phyloP scores from a whole-genome alignment of 2,329 filamentous ascomycete genomes.

The Passalora sequoiae region DNA sequence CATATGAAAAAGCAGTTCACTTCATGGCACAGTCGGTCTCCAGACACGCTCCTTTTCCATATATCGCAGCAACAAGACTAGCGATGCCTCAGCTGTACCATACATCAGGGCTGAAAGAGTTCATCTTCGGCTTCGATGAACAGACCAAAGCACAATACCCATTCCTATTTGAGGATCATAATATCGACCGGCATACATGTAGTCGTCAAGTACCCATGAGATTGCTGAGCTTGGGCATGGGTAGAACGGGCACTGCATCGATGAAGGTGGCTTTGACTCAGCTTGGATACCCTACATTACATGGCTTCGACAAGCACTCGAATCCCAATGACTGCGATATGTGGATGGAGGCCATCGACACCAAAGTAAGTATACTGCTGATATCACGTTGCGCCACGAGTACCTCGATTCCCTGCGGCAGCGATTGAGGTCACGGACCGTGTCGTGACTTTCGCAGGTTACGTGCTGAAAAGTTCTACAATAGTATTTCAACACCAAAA shows the following conservation, averaged over 20 bases:
- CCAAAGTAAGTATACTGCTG: conserved; percentile 37
- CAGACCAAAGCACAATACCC: conserved; percentile 29
- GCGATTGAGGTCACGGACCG: no score
- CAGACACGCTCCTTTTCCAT: no score
- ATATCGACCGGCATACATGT: conserved; percentile 59
- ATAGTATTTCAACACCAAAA: conserved; percentile 11
- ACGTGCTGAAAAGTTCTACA: background rate
- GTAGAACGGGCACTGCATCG: conserved; percentile 23
- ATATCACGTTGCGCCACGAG: no score
- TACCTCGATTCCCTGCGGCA: no score
- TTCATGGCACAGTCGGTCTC: no score
- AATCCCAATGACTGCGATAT: conserved; percentile 59
- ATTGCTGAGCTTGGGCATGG: conserved; percentile 22
- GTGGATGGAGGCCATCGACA: conserved; percentile 62
- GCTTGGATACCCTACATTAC: conserved; percentile 22
- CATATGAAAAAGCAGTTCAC: no score
- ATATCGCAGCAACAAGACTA: no score
- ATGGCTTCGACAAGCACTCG: conserved; percentile 24
- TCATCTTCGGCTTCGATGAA: conserved; percentile 19
- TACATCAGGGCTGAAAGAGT: conserved; percentile 4
- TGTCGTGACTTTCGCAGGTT: no score
- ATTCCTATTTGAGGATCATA: conserved; percentile 52
- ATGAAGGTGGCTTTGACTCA: conserved; percentile 19
- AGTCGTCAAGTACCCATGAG: conserved; percentile 34
- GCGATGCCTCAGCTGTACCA: background rate